Evolutionary conservation across 306 rosid species (phyloP).

Genomic region (Ziziphus jujuba): DNA sequence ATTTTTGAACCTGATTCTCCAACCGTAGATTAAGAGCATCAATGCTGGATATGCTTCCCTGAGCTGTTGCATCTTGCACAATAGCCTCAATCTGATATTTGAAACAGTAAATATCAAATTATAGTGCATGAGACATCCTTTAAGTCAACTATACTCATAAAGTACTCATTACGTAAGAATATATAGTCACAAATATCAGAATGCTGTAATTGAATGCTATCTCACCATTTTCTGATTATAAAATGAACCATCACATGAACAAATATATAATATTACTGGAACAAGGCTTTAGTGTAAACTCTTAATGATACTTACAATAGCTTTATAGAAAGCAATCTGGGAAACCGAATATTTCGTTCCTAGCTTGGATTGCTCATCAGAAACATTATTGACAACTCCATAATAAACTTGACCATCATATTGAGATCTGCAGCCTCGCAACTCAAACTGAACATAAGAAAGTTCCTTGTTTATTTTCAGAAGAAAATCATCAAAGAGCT

Average conservation of each 20-base stretch:
- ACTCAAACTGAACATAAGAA: constrained; percentile 71
- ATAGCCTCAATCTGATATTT: constrained; percentile 81
- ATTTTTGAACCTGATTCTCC: constrained; percentile 70
- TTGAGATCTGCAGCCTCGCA: constrained; percentile 75
- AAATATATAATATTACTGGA: neutral
- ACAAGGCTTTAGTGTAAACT: constrained; percentile 6
- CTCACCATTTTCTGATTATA: neutral
- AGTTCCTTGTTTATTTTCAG: constrained; percentile 84
- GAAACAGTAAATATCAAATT: constrained; percentile 21
- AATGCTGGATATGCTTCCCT: constrained; percentile 67
- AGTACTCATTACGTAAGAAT: no score
- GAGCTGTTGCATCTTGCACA: constrained; percentile 67
- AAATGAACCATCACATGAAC: neutral
- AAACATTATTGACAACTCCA: constrained; percentile 81
- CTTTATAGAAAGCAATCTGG: constrained; percentile 89
- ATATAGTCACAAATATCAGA: no score
- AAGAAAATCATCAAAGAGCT: constrained; percentile 57
- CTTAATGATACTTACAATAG: constrained; percentile 60
- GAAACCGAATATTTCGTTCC: constrained; percentile 83
- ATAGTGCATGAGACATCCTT: neutral
- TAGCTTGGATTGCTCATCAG: constrained; percentile 84
- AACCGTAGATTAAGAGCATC: constrained; percentile 69
- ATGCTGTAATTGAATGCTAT: no score
- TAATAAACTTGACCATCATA: constrained; percentile 80
- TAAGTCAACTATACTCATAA: no score